Evolutionary conservation across 257 asterid genomes (phyloP), one percentile per base, ranked within the genome.

Genomic region (Osmanthus fragrans): DNA sequence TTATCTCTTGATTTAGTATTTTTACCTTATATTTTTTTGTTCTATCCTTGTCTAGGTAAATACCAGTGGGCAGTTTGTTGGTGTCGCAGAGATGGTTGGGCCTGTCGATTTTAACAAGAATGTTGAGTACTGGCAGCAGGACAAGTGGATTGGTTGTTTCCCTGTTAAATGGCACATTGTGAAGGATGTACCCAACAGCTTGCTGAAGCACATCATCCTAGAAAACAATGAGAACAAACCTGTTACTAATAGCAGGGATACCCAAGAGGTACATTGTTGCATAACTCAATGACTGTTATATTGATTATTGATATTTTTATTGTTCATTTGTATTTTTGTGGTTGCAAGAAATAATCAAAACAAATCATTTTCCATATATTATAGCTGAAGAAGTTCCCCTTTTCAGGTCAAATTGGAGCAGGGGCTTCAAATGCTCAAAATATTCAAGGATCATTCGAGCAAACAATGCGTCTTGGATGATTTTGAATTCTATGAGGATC

Each of bases 401-500:
- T 18, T 68, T 51, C 76, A 85, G 78, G 81, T 80, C 71, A 81
- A 81, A 73, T 45, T 83, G 67, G 84, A 90, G 77, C 95, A 90
- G 77, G 93, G 96, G 5, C 82, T 88, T 66, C 84, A 88, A 83
- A 56, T 91, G 80, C 84, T 91, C 33, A 90, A 85, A 75, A 86
- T 91, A 51, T 91, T 90, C 76, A 90, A 90, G 76, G 88, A 85
- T 67, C 89, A 91, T 77, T 34, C 84, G 2, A 85, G 86, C 45
- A 91, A 86, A 54, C 91, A 87, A 34, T 88, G 91, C 56, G 87
- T 91, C 63, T 79, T 91, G 27, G 93, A 92, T 74, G 96, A 92
- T 73, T 91, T 92, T 58, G 93, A 88, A 36, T 92, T 91, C 84
- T 91, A 91, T 3, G 92, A 90, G 83, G 94, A 87, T 21, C 88